Conservation (phyloP, 2,329 filamentous ascomycete species). For the Hypoxylon sp. region DNA sequence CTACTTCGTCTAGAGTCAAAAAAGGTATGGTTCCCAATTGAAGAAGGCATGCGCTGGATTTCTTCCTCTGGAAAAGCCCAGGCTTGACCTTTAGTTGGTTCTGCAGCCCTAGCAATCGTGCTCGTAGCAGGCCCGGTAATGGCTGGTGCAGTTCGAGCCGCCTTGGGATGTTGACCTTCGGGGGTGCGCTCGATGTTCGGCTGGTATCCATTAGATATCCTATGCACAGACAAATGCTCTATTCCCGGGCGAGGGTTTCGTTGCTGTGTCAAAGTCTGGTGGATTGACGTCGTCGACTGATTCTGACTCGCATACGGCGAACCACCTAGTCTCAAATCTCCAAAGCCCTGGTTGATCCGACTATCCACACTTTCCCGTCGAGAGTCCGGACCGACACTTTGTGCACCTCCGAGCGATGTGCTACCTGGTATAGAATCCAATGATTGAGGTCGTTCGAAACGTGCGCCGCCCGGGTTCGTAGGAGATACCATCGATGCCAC, state of each 20-base stretch:
- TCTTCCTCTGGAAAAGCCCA: slow-evolving; percentile 87
- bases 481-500: slow-evolving; percentile 77
- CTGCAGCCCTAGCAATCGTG: slow-evolving; percentile 78
- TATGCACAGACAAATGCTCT: slow-evolving; percentile 68
- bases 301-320: slow-evolving; percentile 84
- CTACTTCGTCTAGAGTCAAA: slow-evolving; percentile 80
- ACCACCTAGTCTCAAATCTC: slow-evolving; percentile 76
- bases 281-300: slow-evolving; percentile 81
- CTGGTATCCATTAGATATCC: slow-evolving; percentile 76
- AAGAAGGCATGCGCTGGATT: slow-evolving; percentile 66
- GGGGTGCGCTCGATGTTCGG: slow-evolving; percentile 72
- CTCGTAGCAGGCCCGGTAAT: slow-evolving; percentile 79
- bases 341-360: slow-evolving; percentile 80
- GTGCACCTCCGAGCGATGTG: slow-evolving; percentile 53
- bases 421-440: slow-evolving; percentile 58
- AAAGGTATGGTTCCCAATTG: slow-evolving; percentile 64
- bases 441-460: slow-evolving; percentile 62
- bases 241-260: slow-evolving; percentile 69
- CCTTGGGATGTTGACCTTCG: slow-evolving; percentile 63
- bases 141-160: slow-evolving; percentile 77
- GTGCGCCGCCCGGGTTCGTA: slow-evolving; percentile 63
- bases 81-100: slow-evolving; percentile 85
- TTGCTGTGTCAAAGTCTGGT: slow-evolving; percentile 78
- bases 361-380: slow-evolving; percentile 85
- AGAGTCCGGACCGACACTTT: slow-evolving; percentile 64